These are phyloP conservation scores for Ceratocystis albifundus DNA, from an alignment of 2,329 filamentous ascomycete species.

Conservation along the genomic window DNA sequence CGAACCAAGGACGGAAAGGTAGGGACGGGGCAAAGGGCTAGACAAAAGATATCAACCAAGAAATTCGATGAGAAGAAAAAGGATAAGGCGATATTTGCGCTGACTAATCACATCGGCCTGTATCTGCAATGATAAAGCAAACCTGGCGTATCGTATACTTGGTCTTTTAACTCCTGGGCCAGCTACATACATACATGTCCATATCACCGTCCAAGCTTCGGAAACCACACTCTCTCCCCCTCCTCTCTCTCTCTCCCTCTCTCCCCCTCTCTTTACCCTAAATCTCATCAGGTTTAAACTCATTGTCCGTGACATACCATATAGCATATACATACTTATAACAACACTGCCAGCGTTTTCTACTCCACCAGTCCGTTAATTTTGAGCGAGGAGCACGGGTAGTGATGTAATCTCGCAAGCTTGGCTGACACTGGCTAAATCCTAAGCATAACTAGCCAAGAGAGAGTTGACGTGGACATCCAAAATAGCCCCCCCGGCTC, in stretches of 20 bases:
- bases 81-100: not conserved
- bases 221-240: no score
- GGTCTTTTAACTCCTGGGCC: no score
- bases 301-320: no score
- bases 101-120: no score
- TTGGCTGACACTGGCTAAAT: not conserved
- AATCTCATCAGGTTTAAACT: not conserved
- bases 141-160: no score
- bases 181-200: no score
- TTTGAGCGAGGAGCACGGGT: not conserved
- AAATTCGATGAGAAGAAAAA: not conserved
- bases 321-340: no score
- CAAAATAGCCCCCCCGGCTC: not conserved
- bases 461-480: not conserved
- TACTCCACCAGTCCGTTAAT: constrained; percentile 1
- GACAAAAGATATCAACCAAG: not conserved
- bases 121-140: no score
- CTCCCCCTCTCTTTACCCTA: not conserved
- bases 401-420: not conserved
- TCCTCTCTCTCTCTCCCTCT: no score
- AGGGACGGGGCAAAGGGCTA: not conserved
- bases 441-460: not conserved
- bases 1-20: not conserved
- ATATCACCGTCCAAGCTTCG: no score
- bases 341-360: not conserved